A percentile compares a stretch with the other conserved stretches of the same genome.
Evolutionary conservation across 2,329 filamentous ascomycete species (phyloP).

Genomic region (Teratosphaeriaceae sp.): DNA sequence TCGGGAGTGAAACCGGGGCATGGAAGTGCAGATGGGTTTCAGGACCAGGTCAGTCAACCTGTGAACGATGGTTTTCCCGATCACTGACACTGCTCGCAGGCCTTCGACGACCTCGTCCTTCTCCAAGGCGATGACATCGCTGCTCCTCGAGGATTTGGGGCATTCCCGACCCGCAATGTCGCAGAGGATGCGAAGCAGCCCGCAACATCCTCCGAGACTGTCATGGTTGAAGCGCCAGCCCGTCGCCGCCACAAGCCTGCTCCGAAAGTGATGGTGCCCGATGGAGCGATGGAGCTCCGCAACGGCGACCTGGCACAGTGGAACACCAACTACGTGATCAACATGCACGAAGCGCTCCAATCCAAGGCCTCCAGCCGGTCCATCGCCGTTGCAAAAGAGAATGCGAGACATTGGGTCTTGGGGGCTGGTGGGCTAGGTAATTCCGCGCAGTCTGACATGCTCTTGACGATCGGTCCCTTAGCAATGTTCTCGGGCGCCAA

Average conservation of each 20-base stretch:
- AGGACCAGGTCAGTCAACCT: too few relatives aligned
- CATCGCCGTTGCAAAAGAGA: slow-evolving; percentile 50
- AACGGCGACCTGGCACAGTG: slow-evolving; percentile 52
- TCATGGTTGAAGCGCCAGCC: slow-evolving; percentile 36
- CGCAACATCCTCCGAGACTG: slow-evolving; percentile 32
- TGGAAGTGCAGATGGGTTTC: too few relatives aligned
- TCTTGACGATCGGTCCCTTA: slow-evolving; percentile 44
- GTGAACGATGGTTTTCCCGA: slow-evolving; percentile 29
- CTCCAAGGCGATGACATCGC: slow-evolving; percentile 15
- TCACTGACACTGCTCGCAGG: too few relatives aligned
- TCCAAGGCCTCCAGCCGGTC: slow-evolving; percentile 38
- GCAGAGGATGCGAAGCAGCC: slow-evolving; percentile 16
- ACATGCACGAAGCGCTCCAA: slow-evolving; percentile 48
- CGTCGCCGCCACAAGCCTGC: slow-evolving; percentile 32
- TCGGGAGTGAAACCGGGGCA: slow-evolving; percentile 37
- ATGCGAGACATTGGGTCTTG: slow-evolving; percentile 56
- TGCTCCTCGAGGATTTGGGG: too few relatives aligned
- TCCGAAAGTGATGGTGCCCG: slow-evolving; percentile 37
- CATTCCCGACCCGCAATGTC: slow-evolving; percentile 16
- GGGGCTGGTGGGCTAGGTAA: slow-evolving; percentile 39
- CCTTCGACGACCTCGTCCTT: slow-evolving; percentile 14
- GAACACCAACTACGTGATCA: slow-evolving; percentile 52
- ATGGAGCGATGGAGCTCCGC: slow-evolving; percentile 46
- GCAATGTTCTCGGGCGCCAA: slow-evolving; percentile 51
- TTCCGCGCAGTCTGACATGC: slow-evolving; percentile 35